phyloP scores from a whole-genome alignment of 495 filamentous ascomycete genomes.

The Aspergillus sclerotiicarbonarius region DNA sequence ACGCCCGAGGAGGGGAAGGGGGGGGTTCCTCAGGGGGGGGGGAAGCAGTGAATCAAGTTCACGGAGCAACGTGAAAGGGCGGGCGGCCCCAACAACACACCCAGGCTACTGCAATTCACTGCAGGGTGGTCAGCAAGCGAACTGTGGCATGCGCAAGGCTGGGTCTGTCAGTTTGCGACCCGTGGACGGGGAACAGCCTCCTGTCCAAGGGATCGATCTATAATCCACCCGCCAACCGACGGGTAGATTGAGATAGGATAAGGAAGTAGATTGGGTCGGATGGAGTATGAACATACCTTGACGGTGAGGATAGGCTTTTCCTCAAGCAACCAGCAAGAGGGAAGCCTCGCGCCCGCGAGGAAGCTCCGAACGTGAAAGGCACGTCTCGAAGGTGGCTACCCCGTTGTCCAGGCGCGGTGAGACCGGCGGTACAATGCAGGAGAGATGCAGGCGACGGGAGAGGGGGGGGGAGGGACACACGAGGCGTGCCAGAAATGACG shows the following conservation, averaged over 20 bases:
- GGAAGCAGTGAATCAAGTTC: background rate
- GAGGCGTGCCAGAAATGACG: background rate
- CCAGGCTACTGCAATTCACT: conserved; percentile 12
- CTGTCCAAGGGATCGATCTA: no score
- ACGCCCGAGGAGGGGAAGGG: conserved; percentile 14
- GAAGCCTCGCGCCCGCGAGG: conserved; percentile 16
- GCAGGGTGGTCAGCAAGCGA: background rate
- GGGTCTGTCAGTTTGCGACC: background rate
- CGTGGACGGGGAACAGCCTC: background rate
- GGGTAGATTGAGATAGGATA: no score
- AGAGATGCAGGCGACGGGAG: conserved; percentile 1
- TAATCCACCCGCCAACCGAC: no score
- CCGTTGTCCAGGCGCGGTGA: conserved; percentile 14
- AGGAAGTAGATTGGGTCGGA: no score
- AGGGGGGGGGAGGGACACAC: conserved; percentile 1
- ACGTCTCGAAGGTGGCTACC: conserved; percentile 14
- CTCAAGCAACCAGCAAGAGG: background rate
- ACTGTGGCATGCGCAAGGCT: background rate
- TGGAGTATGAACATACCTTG: no score
- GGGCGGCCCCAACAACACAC: conserved; percentile 3
- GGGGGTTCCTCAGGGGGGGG: conserved; percentile 6
- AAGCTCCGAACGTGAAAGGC: conserved; percentile 15
- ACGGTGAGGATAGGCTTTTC: no score
- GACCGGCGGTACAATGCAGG: background rate
- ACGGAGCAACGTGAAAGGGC: background rate